Base-by-base conservation (phyloP, 257 asterid genomes). In the Solanum sejunctum region DNA sequence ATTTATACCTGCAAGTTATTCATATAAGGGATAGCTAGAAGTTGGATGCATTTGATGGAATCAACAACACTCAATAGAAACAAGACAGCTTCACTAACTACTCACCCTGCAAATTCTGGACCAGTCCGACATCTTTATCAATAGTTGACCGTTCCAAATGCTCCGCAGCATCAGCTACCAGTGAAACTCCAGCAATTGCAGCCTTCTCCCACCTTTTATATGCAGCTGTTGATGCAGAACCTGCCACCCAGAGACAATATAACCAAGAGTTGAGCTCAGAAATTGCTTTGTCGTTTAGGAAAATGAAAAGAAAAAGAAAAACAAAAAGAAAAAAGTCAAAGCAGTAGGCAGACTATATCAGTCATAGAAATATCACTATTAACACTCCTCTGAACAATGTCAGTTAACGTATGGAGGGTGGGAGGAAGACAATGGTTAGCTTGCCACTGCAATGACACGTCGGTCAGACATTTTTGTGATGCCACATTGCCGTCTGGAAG, bases 101-200 rank as follows among this genome's bases (percentile, higher is more conserved):
- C 87, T 87, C 87, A 94, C 99, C 95, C 85, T 88, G 92, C 28
- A 64, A 84, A 86, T 92, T 95, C 87, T 83, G 93, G 81, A 86
- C 88, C 82, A 81, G 83, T 60, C 85, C 98, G 82, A 77, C 88
- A 80, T 91, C 98, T 88, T 92, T 93, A 87, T 91, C 95, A 28
- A 92, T 90, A 86, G 91, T 83, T 84, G 92, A 91, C 77, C 98
- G 90, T 87, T 97, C 99, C 93, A 97, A 92, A 87, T 95, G 99
- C 88, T 94, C 99, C 32, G 99, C 99, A 86, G 99, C 99, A 91
- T 93, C 99, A 86, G 99, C 99, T 84, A 97, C 99, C 92, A 97
- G 91, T 32, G 99, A 95, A 71, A 97, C 99, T 84, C 99, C 99
- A 80, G 99, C 99, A 86, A 95, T 94, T 84, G 99, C 99, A 90